Conservation (phyloP, 176 grass and related monocot genomes). For the Oryza brachyantha region DNA sequence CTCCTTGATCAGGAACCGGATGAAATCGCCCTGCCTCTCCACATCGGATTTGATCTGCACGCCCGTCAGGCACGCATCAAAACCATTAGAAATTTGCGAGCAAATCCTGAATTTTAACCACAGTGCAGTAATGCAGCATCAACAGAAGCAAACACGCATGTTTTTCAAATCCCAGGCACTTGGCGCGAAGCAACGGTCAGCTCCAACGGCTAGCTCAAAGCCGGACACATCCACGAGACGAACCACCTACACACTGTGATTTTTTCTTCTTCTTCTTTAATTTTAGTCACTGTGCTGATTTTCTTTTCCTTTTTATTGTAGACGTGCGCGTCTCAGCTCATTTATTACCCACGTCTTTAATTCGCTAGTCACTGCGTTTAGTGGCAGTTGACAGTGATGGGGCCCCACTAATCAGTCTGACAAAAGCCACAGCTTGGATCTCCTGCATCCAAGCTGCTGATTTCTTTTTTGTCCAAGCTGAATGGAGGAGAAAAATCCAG, state of each 20-base stretch:
- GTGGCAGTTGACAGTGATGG: not conserved
- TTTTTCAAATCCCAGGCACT: not conserved
- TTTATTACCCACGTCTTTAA: slow-evolving; percentile 22
- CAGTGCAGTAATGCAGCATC: not conserved
- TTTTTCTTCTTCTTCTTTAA: not conserved
- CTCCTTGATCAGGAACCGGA: slow-evolving; percentile 88
- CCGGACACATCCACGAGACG: not conserved
- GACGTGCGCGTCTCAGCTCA: not conserved
- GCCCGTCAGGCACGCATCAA: not conserved
- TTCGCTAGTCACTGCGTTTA: not conserved
- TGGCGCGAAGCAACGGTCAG: slow-evolving; percentile 50
- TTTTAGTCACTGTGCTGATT: not conserved
- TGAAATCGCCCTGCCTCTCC: slow-evolving; percentile 92
- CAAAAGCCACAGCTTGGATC: not conserved
- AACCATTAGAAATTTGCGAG: not conserved
- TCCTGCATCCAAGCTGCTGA: not conserved
- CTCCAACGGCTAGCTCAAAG: slow-evolving; percentile 40
- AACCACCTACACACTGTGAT: not conserved
- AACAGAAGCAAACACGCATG: not conserved
- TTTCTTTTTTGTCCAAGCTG: slow-evolving; percentile 19
- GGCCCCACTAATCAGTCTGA: slow-evolving; percentile 30
- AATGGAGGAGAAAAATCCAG: slow-evolving; percentile 27
- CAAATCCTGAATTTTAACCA: not conserved
- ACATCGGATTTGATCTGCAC: slow-evolving; percentile 85
- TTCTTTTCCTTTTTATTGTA: not conserved